Evolutionary conservation across 345 rosid genomes (phyloP).

Genomic region (Lepidium sativum): DNA sequence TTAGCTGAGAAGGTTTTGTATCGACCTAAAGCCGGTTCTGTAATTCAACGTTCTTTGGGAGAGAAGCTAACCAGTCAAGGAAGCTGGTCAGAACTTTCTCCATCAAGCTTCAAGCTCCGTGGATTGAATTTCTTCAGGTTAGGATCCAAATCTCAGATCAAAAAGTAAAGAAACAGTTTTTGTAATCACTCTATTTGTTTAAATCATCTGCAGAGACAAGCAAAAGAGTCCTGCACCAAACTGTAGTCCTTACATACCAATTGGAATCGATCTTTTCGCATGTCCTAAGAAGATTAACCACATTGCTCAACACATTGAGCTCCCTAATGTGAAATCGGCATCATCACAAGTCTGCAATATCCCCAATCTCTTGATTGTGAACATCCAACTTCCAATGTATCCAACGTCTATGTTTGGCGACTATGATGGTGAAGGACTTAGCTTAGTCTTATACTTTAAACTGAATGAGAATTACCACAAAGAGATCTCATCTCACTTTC

Average conservation of each 20-base stretch:
- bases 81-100: slow-evolving; percentile 58
- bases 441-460: slow-evolving; percentile 66
- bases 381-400: slow-evolving; percentile 78
- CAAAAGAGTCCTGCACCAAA: slow-evolving; percentile 58
- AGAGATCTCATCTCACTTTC: slow-evolving; percentile 54
- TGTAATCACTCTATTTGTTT: neutral
- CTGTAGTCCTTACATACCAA: slow-evolving; percentile 53
- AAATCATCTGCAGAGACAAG: slow-evolving; percentile 44
- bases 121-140: slow-evolving; percentile 59
- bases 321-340: slow-evolving; percentile 34
- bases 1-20: slow-evolving; percentile 42
- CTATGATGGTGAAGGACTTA: slow-evolving; percentile 83
- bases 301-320: slow-evolving; percentile 76
- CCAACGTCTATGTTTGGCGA: slow-evolving; percentile 53
- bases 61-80: slow-evolving; percentile 36
- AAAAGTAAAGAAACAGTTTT: neutral
- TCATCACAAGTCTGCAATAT: slow-evolving; percentile 31
- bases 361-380: slow-evolving; percentile 55
- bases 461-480: slow-evolving; percentile 44
- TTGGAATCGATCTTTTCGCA: slow-evolving; percentile 58
- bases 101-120: slow-evolving; percentile 62
- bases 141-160: neutral
- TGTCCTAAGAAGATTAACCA: slow-evolving; percentile 60
- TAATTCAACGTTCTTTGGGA: slow-evolving; percentile 24
- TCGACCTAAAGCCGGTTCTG: slow-evolving; percentile 56